These are phyloP conservation scores for Lentinula guzmanii DNA, from an alignment of 768 basidiomycete species.

Conservation along the genomic window DNA sequence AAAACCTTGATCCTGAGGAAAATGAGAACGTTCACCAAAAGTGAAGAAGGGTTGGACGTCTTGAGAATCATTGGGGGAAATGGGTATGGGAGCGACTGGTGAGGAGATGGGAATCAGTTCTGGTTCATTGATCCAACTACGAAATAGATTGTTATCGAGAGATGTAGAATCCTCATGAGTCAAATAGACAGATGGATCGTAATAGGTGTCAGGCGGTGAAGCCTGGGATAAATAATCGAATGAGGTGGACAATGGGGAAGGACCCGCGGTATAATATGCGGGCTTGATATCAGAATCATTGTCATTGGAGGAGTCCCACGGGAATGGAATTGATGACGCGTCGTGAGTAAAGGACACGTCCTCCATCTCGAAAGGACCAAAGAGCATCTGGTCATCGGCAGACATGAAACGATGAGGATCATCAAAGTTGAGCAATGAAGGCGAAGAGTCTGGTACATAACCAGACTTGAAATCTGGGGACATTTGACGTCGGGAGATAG, in stretches of 20 bases:
- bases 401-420: conserved; percentile 21
- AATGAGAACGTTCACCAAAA: conserved; percentile 39
- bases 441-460: conserved; percentile 7
- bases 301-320: conserved; percentile 30
- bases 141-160: conserved; percentile 38
- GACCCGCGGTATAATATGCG: conserved; percentile 25
- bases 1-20: conserved; percentile 45
- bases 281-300: conserved; percentile 36
- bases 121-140: conserved; percentile 63
- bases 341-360: conserved; percentile 20
- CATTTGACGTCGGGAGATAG: conserved; percentile 28
- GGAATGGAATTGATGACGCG: conserved; percentile 18
- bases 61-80: conserved; percentile 26
- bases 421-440: conserved; percentile 28
- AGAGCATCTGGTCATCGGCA: conserved; percentile 45
- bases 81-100: conserved; percentile 56
- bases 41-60: conserved; percentile 42
- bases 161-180: conserved; percentile 37
- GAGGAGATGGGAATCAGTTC: conserved; percentile 42
- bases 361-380: conserved; percentile 56
- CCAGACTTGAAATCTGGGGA: conserved; percentile 15
- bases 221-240: conserved; percentile 28
- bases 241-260: conserved; percentile 9
- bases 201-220: conserved; percentile 32
- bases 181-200: conserved; percentile 32